A percentile compares a stretch with the other conserved stretches of the same genome.
These are phyloP conservation scores for Tylopilus felleus DNA, from an alignment of 768 basidiomycete species.

Conservation along the genomic window DNA sequence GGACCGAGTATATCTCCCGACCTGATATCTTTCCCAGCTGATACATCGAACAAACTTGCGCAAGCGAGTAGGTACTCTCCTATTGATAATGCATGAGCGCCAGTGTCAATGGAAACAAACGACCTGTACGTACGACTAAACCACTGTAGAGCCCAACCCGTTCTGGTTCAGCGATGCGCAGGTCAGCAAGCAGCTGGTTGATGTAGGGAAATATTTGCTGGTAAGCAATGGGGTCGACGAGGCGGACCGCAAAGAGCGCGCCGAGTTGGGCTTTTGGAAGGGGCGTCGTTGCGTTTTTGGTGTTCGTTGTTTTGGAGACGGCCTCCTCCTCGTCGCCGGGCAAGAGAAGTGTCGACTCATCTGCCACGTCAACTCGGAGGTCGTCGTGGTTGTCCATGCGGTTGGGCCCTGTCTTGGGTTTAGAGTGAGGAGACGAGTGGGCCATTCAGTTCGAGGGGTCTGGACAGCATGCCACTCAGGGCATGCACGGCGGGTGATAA, in stretches of 20 bases:
- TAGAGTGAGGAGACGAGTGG: background rate
- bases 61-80: conserved; percentile 62
- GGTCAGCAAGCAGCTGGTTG: conserved; percentile 56
- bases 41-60: conserved; percentile 58
- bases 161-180: conserved; percentile 54
- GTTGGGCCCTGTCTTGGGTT: background rate
- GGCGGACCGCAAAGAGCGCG: conserved; percentile 38
- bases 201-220: conserved; percentile 64
- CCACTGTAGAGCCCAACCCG: conserved; percentile 69
- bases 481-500: background rate
- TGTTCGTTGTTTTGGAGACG: background rate
- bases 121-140: conserved; percentile 43
- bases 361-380: background rate
- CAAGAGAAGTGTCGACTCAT: conserved; percentile 19
- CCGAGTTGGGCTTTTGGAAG: conserved; percentile 46
- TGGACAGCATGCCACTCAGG: background rate
- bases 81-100: conserved; percentile 20
- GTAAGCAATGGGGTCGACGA: conserved; percentile 61
- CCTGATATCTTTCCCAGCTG: conserved; percentile 60
- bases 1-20: conserved; percentile 10
- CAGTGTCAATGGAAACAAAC: background rate
- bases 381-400: background rate
- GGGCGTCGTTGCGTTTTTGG: conserved; percentile 17
- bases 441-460: background rate
- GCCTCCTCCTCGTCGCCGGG: conserved; percentile 6